phyloP scores from a whole-genome alignment of 2,329 filamentous ascomycete species.

The Periconia macrospinosa region DNA sequence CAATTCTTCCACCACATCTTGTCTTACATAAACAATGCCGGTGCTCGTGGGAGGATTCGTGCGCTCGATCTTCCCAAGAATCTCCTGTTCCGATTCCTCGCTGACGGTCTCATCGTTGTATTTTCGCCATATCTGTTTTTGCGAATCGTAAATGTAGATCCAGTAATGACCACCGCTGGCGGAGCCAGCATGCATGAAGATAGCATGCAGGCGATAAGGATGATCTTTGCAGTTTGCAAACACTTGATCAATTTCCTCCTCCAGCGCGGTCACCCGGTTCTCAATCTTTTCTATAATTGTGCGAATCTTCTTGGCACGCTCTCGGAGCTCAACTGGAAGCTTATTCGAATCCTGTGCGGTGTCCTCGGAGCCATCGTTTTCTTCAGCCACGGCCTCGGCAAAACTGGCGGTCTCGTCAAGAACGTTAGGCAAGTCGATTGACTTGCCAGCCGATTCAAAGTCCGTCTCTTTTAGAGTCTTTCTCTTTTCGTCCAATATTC shows the following conservation, averaged over 20 bases:
- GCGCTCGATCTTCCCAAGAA: constrained; percentile 68
- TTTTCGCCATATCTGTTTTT: constrained; percentile 78
- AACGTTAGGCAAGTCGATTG: constrained; percentile 26
- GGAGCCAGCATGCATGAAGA: constrained; percentile 85
- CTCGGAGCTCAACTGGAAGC: constrained; percentile 21
- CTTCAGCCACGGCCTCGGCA: constrained; percentile 16
- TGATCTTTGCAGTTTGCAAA: constrained; percentile 67
- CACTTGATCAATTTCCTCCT: constrained; percentile 56
- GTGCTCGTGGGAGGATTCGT: constrained; percentile 49
- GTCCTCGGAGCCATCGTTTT: background rate
- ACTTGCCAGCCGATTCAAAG: constrained; percentile 15
- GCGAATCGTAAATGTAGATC: constrained; percentile 94
- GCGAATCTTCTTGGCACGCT: constrained; percentile 25
- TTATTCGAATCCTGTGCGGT: constrained; percentile 6
- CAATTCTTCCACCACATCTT: constrained; percentile 62
- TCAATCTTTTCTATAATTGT: constrained; percentile 29
- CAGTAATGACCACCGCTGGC: constrained; percentile 79
- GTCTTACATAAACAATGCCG: constrained; percentile 82
- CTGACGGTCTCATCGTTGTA: constrained; percentile 90
- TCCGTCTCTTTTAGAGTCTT: constrained; percentile 45
- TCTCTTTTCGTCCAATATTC: constrained; percentile 54
- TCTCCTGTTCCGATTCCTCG: constrained; percentile 64
- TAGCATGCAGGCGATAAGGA: constrained; percentile 82
- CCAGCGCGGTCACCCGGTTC: constrained; percentile 49
- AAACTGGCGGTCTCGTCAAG: constrained; percentile 35